These are phyloP conservation scores for Dothideomycetes sp. DNA, from an alignment of 2,329 filamentous ascomycete genomes.

Conservation along the genomic window DNA sequence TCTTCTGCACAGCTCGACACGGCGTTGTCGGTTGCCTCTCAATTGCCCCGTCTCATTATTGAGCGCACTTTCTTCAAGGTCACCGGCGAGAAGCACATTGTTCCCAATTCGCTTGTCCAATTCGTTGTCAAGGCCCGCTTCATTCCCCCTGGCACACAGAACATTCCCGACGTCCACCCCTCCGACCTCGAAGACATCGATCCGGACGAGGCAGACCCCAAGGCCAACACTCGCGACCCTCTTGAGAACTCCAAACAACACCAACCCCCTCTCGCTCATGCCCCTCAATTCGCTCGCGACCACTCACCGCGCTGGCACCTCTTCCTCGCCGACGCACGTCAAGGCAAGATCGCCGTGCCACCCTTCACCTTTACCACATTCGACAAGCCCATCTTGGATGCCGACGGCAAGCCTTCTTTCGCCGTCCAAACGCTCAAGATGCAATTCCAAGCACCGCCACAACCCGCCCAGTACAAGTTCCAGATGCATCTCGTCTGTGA, in stretches of 20 bases:
- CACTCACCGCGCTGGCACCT: conserved; percentile 88
- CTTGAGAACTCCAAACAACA: conserved; percentile 55
- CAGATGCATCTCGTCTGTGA: conserved; percentile 91
- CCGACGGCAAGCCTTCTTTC: conserved; percentile 77
- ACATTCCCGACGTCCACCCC: conserved; percentile 65
- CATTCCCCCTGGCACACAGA: conserved; percentile 71
- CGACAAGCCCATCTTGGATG: conserved; percentile 77
- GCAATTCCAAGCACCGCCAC: conserved; percentile 89
- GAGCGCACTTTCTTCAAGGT: conserved; percentile 98
- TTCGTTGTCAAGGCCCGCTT: conserved; percentile 93
- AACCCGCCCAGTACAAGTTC: conserved; percentile 88
- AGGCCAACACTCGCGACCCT: conserved; percentile 61
- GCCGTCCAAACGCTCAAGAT: conserved; percentile 94
- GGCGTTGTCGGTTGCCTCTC: conserved; percentile 66
- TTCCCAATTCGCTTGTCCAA: conserved; percentile 83
- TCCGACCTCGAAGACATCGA: conserved; percentile 83
- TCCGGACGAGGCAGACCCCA: conserved; percentile 83
- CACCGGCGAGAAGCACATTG: conserved; percentile 84
- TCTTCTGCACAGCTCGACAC: conserved; percentile 67
- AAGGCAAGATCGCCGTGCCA: conserved; percentile 91
- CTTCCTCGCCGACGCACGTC: conserved; percentile 88
- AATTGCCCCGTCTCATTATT: conserved; percentile 74
- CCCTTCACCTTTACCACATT: conserved; percentile 93
- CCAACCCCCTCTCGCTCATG: conserved; percentile 76
- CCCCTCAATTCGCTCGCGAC: conserved; percentile 82